Evolutionary conservation across 106 monocot genomes (phyloP), one percentile per base, ranked within the genome.

Genomic region (Acorus calamus): DNA sequence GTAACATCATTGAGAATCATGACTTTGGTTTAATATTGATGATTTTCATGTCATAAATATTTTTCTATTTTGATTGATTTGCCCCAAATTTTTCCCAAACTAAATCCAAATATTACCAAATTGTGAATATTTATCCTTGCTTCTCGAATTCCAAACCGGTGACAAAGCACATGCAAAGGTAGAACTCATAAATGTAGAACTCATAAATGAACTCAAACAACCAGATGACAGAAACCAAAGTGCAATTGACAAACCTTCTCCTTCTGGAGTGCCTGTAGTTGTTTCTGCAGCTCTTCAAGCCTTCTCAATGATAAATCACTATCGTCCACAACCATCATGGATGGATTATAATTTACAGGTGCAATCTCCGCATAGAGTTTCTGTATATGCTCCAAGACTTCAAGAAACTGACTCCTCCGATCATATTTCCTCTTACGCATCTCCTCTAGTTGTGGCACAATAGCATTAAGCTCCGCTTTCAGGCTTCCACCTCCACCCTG

Each of bases 371-470:
- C 58, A 14, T 59, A 66, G 41, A 83, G 76, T 46, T 74, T 74
- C 6, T 71, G 65, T 66, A 83, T 75, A 46, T 76, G 77, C 9
- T 86, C 76, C 57, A 76, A 51, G 55, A 86, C 59, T 59, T 83
- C 73, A 4, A 76, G 44, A 66, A 86, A 86, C 55, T 81, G 70
- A n/a, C 63, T 73, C 72, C 61, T 49, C 60, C 83, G 80, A 13
- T 81, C 83, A 53, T 11, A 64, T 66, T 68, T 83, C 73, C 63
- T 83, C 59, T 74, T 72, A 46, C 62, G 53, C 86, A 86, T 78
- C 50, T 80, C 86, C 63, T 83, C 90, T 42, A 91, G 70, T 55
- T 83, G 78, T 55, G 80, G 78, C 44, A 69, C n/a, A 53, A 91
- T 86, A 52, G 51, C 44, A 54, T 81, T 72, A 12, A 86, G 64